Base-by-base conservation (phyloP, 2,329 filamentous ascomycete species). In the Aspergillus novofumigatus region DNA sequence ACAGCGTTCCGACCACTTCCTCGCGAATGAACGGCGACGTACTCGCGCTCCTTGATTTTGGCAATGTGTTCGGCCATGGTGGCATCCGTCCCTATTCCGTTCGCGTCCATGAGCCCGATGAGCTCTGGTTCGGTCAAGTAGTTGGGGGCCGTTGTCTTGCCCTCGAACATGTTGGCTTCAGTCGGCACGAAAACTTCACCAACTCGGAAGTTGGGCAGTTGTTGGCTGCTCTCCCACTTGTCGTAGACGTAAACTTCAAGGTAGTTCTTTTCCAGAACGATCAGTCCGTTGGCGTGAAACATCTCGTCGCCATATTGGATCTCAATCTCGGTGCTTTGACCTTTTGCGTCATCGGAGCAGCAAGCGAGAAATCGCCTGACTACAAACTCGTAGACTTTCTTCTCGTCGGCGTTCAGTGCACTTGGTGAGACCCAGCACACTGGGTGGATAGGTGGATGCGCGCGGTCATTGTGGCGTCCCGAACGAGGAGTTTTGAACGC, bases 21-120 rank as follows among this genome's bases (percentile, higher is more conserved):
- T 51, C 78, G 81, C 68, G 81, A 69, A 76, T 85, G 69, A 69
- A 89, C 87, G 56, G 86, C 84, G 51, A 92, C 93, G 68, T 99
- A 99, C 65, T 92, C 83, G 58, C 94, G 82, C 57, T 92, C 86
- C 73, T 97, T 92, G 66, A 99, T 96, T 75, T 93, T 99, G 58
- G 90, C 86, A 67, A 99, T 99, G 70, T 99, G 94, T 67, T 99
- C 94, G 0, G 94, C 94, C 94, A 99, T 99, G 1, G 94, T 99
- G 6, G 94, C 94, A 77, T 99, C 94, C 9, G 94, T 99, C 11
- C 94, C 94, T 62, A 99, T 99, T 2, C 94, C 94, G 70, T 99
- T 99, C 48, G 91, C 92, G 76, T 99, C 94, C 94, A 99, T 99
- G 10, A 99, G 83, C 3, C 89, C 89, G 69, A 99, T 96, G 26